phyloP scores from a whole-genome alignment of 371 early-diverging fungal species.

The Mortierella sp. region DNA sequence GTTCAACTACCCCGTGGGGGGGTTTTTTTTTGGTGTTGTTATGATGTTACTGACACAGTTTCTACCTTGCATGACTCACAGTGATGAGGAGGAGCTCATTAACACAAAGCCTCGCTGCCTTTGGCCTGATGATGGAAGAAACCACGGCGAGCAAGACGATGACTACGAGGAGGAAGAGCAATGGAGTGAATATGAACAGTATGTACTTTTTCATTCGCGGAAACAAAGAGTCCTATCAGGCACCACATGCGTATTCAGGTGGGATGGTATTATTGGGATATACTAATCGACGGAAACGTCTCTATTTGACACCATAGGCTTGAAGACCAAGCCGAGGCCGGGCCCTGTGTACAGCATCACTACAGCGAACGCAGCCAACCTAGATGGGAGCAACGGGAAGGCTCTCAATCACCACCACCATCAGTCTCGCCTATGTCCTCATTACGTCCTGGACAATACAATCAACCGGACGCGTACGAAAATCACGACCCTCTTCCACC shows the following conservation, averaged over 20 bases:
- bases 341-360: neutral
- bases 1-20: too few relatives aligned
- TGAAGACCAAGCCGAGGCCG: neutral
- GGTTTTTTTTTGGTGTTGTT: neutral
- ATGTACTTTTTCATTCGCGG: neutral
- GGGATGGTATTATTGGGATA: too few relatives aligned
- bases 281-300: too few relatives aligned
- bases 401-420: neutral
- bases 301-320: neutral
- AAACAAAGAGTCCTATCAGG: neutral
- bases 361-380: neutral
- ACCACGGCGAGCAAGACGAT: constrained; percentile 12
- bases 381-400: neutral
- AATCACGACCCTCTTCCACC: neutral
- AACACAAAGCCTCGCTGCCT: constrained; percentile 25
- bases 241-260: neutral
- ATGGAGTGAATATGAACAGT: neutral
- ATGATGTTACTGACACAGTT: neutral
- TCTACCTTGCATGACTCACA: neutral
- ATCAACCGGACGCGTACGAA: neutral
- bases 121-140: constrained; percentile 24
- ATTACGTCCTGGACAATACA: neutral
- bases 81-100: constrained; percentile 31
- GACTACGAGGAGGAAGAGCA: constrained; percentile 6
- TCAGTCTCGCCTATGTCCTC: neutral